Evolutionary conservation across 768 basidiomycete genomes (phyloP).

Genomic region (Boletus insuetus): DNA sequence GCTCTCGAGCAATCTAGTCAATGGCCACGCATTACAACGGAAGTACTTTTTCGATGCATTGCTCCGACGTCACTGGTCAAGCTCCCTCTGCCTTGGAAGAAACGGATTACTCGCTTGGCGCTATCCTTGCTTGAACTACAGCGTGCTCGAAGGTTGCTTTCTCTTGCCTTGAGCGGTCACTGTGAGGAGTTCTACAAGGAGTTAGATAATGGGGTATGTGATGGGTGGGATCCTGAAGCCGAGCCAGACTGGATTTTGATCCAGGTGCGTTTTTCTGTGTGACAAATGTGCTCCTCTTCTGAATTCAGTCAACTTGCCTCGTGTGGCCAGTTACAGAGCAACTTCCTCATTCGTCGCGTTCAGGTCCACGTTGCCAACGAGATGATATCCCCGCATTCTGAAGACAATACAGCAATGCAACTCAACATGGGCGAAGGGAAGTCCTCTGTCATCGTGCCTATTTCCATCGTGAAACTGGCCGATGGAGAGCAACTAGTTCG

Average conservation of each 20-base stretch:
- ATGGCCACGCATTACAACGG: constrained; percentile 37
- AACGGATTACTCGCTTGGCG: constrained; percentile 25
- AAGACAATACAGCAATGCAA: constrained; percentile 39
- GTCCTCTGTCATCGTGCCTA: constrained; percentile 42
- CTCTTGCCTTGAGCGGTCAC: constrained; percentile 12
- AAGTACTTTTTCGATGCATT: constrained; percentile 26
- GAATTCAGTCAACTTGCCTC: too few species aligned
- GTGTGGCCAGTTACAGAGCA: too few species aligned
- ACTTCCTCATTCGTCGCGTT: constrained; percentile 9
- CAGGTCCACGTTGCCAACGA: constrained; percentile 37
- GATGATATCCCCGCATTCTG: constrained; percentile 41
- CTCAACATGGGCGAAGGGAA: constrained; percentile 30
- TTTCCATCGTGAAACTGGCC: constrained; percentile 38
- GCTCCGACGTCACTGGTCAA: constrained; percentile 14
- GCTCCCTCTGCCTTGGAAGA: constrained; percentile 26
- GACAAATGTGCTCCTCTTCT: too few species aligned
- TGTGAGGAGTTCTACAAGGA: constrained; percentile 31
- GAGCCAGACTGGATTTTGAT: constrained; percentile 43
- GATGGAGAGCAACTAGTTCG: constrained; percentile 32
- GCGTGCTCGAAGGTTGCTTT: constrained; percentile 33
- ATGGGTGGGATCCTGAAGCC: constrained; percentile 15
- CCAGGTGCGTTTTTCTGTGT: constrained; percentile 29
- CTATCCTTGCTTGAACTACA: constrained; percentile 31
- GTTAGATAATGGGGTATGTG: constrained; percentile 16
- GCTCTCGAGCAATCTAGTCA: constrained; percentile 19